Percentiles rank a stretch among this genome's conserved stretches.
phyloP scores from a whole-genome alignment of 176 grass and related monocot genomes.

The Pontederia crassipes region DNA sequence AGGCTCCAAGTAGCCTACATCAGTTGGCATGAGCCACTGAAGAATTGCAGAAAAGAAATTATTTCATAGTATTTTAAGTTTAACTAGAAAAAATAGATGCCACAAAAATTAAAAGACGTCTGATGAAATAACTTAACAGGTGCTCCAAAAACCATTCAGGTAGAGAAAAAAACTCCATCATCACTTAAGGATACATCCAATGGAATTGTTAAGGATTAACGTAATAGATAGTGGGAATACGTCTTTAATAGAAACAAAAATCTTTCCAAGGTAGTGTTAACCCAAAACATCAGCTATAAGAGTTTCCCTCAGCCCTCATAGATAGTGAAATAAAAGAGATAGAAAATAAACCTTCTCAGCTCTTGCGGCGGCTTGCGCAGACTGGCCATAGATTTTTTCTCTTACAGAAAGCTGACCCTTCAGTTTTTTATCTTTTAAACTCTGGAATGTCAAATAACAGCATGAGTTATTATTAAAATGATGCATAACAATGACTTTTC shows the following conservation, averaged over 20 bases:
- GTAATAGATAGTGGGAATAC: too few relatives aligned
- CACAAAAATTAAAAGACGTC: background rate
- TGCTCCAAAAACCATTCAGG: background rate
- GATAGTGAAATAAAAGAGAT: background rate
- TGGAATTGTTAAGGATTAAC: too few relatives aligned
- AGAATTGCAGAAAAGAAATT: conserved; percentile 22
- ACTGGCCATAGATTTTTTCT: conserved; percentile 63
- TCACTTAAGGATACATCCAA: background rate
- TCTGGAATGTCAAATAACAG: conserved; percentile 28
- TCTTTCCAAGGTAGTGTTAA: background rate
- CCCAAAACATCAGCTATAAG: background rate
- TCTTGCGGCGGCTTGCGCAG: conserved; percentile 65
- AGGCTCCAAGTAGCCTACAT: conserved; percentile 56
- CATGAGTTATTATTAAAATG: conserved; percentile 7
- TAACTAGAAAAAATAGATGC: background rate
- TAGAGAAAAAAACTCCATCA: background rate
- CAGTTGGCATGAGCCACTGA: conserved; percentile 71
- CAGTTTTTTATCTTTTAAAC: conserved; percentile 66
- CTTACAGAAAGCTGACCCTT: conserved; percentile 53
- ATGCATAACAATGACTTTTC: background rate
- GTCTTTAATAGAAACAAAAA: background rate
- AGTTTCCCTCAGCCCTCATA: background rate
- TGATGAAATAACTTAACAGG: background rate
- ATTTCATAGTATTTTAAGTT: conserved; percentile 3
- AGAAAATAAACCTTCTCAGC: conserved; percentile 45